phyloP scores from a whole-genome alignment of 2,329 filamentous ascomycete species.

The Phyllosticta paracitricarpa region DNA sequence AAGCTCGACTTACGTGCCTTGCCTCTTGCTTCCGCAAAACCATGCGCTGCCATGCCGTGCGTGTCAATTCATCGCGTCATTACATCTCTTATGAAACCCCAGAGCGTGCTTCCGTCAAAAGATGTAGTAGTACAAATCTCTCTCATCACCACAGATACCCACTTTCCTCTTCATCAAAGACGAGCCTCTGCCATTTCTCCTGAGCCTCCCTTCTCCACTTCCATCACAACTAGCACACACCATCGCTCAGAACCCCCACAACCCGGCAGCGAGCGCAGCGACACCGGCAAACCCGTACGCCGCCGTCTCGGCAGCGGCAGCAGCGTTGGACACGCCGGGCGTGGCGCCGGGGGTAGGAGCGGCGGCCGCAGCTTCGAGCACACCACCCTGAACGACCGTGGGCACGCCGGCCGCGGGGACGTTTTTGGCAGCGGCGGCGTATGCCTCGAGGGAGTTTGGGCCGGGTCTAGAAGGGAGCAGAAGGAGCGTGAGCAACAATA shows the following conservation, averaged over 20 bases:
- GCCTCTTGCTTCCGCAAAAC: no score
- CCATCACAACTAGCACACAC: not conserved
- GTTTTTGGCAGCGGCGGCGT: slow-evolving; percentile 16
- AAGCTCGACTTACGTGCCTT: no score
- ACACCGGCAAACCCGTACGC: not conserved
- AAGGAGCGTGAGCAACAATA: not conserved
- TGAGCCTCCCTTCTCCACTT: not conserved
- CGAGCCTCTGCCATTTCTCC: not conserved
- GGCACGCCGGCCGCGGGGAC: slow-evolving; percentile 18
- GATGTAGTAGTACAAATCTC: no score
- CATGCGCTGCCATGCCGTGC: not conserved
- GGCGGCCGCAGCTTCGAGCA: slow-evolving; percentile 14
- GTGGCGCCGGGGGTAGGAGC: slow-evolving; percentile 4
- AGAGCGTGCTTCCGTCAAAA: no score
- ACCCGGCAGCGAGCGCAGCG: slow-evolving; percentile 2
- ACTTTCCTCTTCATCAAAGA: no score
- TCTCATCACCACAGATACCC: no score
- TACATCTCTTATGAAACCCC: no score
- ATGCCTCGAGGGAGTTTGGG: slow-evolving; percentile 14
- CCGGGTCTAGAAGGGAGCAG: not conserved
- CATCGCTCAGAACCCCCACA: slow-evolving; percentile 2
- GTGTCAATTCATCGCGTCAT: not conserved
- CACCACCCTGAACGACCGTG: slow-evolving; percentile 15
- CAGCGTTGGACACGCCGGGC: slow-evolving; percentile 8
- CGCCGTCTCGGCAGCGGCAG: slow-evolving; percentile 17